Evolutionary conservation across 75 land plant species (phyloP).

Genomic region (Cunninghamia lanceolata): DNA sequence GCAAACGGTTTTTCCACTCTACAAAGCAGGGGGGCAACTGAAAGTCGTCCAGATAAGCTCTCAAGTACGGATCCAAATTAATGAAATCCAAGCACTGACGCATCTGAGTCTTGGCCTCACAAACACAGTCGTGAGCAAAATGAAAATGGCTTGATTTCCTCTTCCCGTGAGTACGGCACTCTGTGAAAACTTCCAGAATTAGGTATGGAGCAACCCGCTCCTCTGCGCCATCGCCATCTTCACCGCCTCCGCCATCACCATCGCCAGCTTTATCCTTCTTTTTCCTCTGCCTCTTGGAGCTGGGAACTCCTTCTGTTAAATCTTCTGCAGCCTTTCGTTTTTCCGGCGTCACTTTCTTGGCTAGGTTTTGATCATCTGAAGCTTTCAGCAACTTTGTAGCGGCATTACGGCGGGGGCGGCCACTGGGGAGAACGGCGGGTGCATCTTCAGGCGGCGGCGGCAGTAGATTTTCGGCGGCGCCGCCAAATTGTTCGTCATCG

Average conservation of each 20-base stretch:
- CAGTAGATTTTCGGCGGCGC: not conserved
- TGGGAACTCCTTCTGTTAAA: not conserved
- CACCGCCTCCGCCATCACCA: not conserved
- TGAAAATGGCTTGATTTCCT: not conserved
- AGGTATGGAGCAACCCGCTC: not conserved
- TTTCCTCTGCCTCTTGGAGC: not conserved
- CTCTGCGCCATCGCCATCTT: not conserved
- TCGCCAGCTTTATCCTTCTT: not conserved
- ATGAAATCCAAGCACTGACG: not conserved
- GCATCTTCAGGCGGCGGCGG: not conserved
- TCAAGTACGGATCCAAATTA: not conserved
- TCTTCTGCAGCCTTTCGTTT: not conserved
- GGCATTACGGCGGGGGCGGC: too few relatives aligned
- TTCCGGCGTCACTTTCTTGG: not conserved
- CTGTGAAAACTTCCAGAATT: not conserved
- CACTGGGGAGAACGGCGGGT: not conserved
- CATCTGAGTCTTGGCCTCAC: not conserved
- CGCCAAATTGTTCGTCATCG: not conserved
- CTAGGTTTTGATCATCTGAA: not conserved
- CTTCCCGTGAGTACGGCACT: not conserved
- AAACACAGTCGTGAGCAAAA: slow-evolving; percentile 8
- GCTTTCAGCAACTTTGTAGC: too few relatives aligned
- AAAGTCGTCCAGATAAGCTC: not conserved
- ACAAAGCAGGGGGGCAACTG: not conserved
- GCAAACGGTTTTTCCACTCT: not conserved